These are phyloP conservation scores for Xylaria sp. DNA, from an alignment of 2,329 filamentous ascomycete genomes.

Conservation along the genomic window DNA sequence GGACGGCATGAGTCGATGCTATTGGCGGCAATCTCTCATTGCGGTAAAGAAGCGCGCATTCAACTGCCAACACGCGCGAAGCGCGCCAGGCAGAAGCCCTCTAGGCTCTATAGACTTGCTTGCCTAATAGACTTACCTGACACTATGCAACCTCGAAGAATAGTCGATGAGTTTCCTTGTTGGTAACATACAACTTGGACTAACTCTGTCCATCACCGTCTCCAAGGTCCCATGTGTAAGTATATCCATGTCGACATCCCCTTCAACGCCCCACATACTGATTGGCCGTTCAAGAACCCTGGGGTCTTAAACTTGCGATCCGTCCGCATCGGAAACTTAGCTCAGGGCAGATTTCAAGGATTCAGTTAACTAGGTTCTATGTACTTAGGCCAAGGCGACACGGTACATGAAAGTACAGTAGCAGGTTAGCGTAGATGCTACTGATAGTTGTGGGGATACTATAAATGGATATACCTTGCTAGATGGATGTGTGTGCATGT, in stretches of 20 bases:
- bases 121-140: background rate
- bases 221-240: too few relatives aligned
- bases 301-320: background rate
- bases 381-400: background rate
- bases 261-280: background rate
- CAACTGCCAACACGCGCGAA: constrained; percentile 9
- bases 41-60: background rate
- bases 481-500: background rate
- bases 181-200: background rate
- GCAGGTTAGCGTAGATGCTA: background rate
- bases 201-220: too few relatives aligned
- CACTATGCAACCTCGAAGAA: background rate
- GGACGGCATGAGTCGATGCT: background rate
- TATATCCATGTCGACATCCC: background rate
- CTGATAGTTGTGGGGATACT: background rate
- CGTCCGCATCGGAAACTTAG: background rate
- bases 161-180: background rate
- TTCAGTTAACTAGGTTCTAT: background rate
- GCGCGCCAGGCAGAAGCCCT: constrained; percentile 16
- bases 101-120: background rate
- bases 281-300: background rate
- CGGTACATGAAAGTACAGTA: too few relatives aligned
- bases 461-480: background rate
- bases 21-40: constrained; percentile 22
- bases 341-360: background rate